Percentiles rank a stretch among this genome's conserved stretches.
Conservation (phyloP, 1,139 yeast species). For the Pichia sp. region DNA sequence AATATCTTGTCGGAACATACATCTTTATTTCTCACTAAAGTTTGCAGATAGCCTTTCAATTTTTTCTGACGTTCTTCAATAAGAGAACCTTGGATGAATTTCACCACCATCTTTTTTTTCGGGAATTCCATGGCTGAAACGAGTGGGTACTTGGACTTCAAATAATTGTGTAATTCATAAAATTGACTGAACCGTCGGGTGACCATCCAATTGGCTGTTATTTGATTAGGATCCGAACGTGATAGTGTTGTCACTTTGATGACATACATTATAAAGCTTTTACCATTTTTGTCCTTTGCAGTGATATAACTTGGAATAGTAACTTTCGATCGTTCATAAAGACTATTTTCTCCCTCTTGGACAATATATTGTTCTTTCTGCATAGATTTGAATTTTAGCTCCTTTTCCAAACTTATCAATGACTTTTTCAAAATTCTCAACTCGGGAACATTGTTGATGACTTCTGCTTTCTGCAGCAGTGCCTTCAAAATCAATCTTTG, state of each 20-base stretch:
- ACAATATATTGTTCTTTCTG: conserved; percentile 78
- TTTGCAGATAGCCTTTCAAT: conserved; percentile 59
- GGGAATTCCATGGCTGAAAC: conserved; percentile 57
- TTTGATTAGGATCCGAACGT: conserved; percentile 40
- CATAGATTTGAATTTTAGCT: conserved; percentile 64
- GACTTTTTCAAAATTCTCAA: conserved; percentile 66
- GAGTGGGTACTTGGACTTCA: conserved; percentile 49
- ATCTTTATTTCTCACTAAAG: conserved; percentile 54
- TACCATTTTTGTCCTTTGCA: conserved; percentile 45
- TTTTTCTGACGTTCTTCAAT: conserved; percentile 62
- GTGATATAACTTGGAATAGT: conserved; percentile 63
- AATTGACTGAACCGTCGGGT: conserved; percentile 87
- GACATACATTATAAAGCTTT: conserved; percentile 63
- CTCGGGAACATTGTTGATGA: conserved; percentile 71
- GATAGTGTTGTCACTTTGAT: conserved; percentile 67
- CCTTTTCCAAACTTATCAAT: conserved; percentile 58
- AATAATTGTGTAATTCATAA: conserved; percentile 61
- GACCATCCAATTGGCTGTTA: conserved; percentile 81
- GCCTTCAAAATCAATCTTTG: conserved; percentile 65
- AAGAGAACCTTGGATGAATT: conserved; percentile 55
- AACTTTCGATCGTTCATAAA: conserved; percentile 66
- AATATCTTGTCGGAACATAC: conserved; percentile 73
- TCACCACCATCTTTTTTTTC: conserved; percentile 59
- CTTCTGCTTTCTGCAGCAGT: conserved; percentile 70
- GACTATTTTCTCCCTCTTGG: conserved; percentile 76